Base-by-base conservation (phyloP, 2,329 filamentous ascomycete species). In the Penicillium sp. region DNA sequence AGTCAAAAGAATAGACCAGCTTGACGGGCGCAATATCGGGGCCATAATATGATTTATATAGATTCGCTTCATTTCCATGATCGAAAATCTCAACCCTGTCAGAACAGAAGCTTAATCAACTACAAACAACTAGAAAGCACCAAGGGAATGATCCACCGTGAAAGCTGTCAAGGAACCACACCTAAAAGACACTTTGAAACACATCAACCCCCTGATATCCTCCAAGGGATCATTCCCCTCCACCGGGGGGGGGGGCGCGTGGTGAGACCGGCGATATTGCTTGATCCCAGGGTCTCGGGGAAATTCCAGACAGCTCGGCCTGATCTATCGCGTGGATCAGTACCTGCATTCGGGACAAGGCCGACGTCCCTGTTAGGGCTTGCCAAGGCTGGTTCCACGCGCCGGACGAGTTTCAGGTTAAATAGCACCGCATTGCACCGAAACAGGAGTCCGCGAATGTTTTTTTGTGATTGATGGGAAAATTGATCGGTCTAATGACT, bases 351-450 rank as follows among this genome's bases (percentile, higher is more conserved):
- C 55, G 52, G 48, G 53, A 61, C 56, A 59, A 62, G 58, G 25
- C 58, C 58, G 55, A 59, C n/a, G 58, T 60, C 60, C 54, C 25
- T 47, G 43, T 48, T 57, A 57, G 44, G 57, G 57, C 53, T 37
- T 62, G 62, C 61, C 64, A 65, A 63, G 62, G 44, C 54, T 56
- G 47, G 54, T 47, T 62, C 61, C 61, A 66, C 61, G 64, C 64
- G 64, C 62, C 61, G 61, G 63, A 54, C 55, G 54, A 49, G 64
- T 66, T 66, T 65, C 64, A 66, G 31, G 43, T 66, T 65, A 26
- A 52, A 45, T 51, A 23, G 58, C 55, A 60, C 55, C 58, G 52
- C 48, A 55, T 46, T 44, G 46, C n/a, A 56, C 50, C 53, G 4
- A 50, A 39, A 35, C 48, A 35, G 19, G 27, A 23, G 45, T 46